phyloP scores from a whole-genome alignment of 1,284 basidiomycete species.

The Phlebopus sp. region DNA sequence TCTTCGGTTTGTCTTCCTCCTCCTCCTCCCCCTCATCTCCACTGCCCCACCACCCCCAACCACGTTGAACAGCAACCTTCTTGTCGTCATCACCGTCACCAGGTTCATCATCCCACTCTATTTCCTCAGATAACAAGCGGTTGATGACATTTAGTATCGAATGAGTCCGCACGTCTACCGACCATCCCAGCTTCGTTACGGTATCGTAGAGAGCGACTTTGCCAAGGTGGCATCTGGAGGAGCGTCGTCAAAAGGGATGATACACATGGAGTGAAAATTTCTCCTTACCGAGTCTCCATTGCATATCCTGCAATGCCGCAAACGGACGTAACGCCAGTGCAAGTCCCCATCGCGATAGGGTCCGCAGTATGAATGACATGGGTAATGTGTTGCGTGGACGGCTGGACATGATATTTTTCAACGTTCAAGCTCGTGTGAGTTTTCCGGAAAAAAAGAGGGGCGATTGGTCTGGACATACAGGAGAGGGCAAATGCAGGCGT shows the following conservation, averaged over 20 bases:
- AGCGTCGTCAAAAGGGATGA: constrained; percentile 21
- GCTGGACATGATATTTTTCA: constrained; percentile 31
- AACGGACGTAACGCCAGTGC: constrained; percentile 56
- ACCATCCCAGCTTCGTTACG: constrained; percentile 80
- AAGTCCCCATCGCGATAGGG: constrained; percentile 64
- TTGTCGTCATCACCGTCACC: constrained; percentile 7
- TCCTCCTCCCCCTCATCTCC: constrained; percentile 10
- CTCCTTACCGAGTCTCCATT: constrained; percentile 50
- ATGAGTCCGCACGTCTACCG: constrained; percentile 75
- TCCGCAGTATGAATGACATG: constrained; percentile 75
- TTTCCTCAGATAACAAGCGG: constrained; percentile 68
- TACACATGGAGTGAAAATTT: neutral
- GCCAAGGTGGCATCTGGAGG: constrained; percentile 75
- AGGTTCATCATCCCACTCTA: constrained; percentile 45
- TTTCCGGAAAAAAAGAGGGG: neutral
- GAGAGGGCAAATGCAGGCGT: constrained; percentile 74
- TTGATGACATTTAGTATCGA: constrained; percentile 75
- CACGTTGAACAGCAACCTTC: neutral
- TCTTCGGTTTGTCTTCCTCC: constrained; percentile 17
- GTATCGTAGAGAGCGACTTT: constrained; percentile 88
- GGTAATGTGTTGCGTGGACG: constrained; percentile 58
- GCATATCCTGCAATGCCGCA: constrained; percentile 63
- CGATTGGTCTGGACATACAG: constrained; percentile 35
- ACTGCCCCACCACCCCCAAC: constrained; percentile 30
- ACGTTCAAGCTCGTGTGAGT: neutral